These are phyloP conservation scores for Backusella australiensis DNA, from an alignment of 192 early-diverging fungal species.

Conservation along the genomic window DNA sequence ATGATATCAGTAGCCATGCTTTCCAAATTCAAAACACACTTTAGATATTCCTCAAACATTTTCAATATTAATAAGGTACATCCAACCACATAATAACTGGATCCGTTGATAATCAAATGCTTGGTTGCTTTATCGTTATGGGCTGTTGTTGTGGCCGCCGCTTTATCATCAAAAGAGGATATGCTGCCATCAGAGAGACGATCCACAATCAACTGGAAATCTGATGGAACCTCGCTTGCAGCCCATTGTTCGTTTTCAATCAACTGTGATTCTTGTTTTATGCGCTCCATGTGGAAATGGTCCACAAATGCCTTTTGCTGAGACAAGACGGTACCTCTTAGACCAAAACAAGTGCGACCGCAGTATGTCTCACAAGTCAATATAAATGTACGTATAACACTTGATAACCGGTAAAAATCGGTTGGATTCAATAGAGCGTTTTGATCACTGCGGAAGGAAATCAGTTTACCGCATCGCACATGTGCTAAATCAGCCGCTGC, in stretches of 20 bases:
- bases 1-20: constrained; percentile 80
- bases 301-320: constrained; percentile 91
- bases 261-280: constrained; percentile 79
- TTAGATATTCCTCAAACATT: constrained; percentile 89
- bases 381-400: constrained; percentile 82
- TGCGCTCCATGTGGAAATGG: constrained; percentile 93
- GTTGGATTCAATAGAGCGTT: constrained; percentile 83
- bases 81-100: constrained; percentile 84
- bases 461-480: constrained; percentile 81
- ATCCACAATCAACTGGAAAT: constrained; percentile 87
- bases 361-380: constrained; percentile 72
- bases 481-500: constrained; percentile 85
- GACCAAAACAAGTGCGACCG: constrained; percentile 85
- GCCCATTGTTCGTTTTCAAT: constrained; percentile 98
- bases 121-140: constrained; percentile 38
- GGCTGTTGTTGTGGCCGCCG: constrained; percentile 2
- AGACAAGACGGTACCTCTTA: constrained; percentile 83
- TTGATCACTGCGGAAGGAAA: constrained; percentile 86
- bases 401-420: constrained; percentile 85
- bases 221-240: constrained; percentile 88
- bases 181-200: constrained; percentile 57
- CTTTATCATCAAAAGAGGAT: constrained; percentile 30
- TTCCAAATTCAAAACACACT: constrained; percentile 79
- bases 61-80: constrained; percentile 88
- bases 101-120: constrained; percentile 72